Conservation (phyloP, 2,329 filamentous ascomycete genomes). For the Botryotinia convoluta region DNA sequence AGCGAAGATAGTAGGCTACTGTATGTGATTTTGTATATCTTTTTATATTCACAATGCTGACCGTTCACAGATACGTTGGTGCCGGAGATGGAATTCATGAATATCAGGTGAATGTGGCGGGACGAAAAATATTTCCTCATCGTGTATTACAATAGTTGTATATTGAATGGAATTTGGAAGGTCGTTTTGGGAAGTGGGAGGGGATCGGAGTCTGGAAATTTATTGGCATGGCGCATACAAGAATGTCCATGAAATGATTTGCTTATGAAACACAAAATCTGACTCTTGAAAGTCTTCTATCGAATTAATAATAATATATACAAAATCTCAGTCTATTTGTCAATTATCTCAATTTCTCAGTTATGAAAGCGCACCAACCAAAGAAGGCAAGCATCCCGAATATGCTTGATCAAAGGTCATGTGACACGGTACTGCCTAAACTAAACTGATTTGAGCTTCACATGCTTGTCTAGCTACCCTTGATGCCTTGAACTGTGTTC, state of each 20-base stretch:
- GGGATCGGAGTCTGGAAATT: slow-evolving; percentile 4
- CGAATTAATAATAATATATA: neutral
- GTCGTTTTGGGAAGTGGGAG: neutral
- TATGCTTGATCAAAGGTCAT: neutral
- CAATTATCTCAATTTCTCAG: neutral
- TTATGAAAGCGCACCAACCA: neutral
- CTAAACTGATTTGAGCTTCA: slow-evolving; percentile 1
- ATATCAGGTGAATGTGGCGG: slow-evolving; percentile 62
- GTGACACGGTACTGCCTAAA: slow-evolving; percentile 5
- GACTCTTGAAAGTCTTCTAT: neutral
- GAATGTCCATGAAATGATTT: neutral
- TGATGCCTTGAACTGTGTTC: neutral
- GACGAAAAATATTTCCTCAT: slow-evolving; percentile 58
- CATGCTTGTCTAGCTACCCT: neutral
- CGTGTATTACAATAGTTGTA: slow-evolving; percentile 48
- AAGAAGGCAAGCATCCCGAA: neutral
- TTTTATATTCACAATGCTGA: slow-evolving; percentile 14
- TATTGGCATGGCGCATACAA: neutral
- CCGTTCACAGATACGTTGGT: slow-evolving; percentile 52
- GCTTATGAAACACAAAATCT: neutral
- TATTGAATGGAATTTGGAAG: slow-evolving; percentile 4
- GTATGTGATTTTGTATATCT: slow-evolving; percentile 45
- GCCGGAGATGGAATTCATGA: slow-evolving; percentile 75
- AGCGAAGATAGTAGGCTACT: slow-evolving; percentile 58
- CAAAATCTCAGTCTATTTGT: neutral